Evolutionary conservation across 2,329 filamentous ascomycete genomes (phyloP).

Genomic region (Monilinia laxa): DNA sequence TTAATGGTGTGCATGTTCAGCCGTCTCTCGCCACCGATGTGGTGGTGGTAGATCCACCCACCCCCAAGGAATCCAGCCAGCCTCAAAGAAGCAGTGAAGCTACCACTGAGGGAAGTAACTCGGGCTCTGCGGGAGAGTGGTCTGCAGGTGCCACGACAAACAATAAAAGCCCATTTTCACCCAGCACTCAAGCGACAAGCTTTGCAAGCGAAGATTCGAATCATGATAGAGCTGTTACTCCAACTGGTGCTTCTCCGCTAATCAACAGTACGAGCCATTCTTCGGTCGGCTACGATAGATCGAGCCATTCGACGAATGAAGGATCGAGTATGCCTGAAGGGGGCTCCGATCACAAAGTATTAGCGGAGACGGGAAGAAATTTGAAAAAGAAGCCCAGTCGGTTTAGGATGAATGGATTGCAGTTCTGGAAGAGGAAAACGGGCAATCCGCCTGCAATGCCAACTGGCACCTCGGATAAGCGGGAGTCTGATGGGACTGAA

Average conservation of each 20-base stretch:
- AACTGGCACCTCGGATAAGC: slow-evolving; percentile 17
- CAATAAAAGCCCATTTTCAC: slow-evolving; percentile 62
- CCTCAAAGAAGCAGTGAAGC: slow-evolving; percentile 59
- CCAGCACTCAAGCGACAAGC: slow-evolving; percentile 65
- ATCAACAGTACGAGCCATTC: slow-evolving; percentile 37
- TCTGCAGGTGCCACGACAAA: slow-evolving; percentile 62
- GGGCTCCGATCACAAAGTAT: slow-evolving; percentile 38
- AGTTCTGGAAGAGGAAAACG: slow-evolving; percentile 41
- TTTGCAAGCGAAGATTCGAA: slow-evolving; percentile 53
- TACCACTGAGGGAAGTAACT: slow-evolving; percentile 59
- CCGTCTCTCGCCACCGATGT: slow-evolving; percentile 36
- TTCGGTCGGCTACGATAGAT: slow-evolving; percentile 20
- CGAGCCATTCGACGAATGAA: slow-evolving; percentile 23
- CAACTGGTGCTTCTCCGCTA: slow-evolving; percentile 29
- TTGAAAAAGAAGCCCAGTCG: slow-evolving; percentile 63
- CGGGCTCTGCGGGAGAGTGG: slow-evolving; percentile 58
- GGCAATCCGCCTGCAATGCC: slow-evolving; percentile 34
- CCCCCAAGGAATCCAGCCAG: slow-evolving; percentile 26
- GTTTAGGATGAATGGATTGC: slow-evolving; percentile 56
- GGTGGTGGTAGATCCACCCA: slow-evolving; percentile 32
- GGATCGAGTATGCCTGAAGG: slow-evolving; percentile 21
- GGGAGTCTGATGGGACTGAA: slow-evolving; percentile 16
- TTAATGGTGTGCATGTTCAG: slow-evolving; percentile 26
- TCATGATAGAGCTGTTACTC: slow-evolving; percentile 26
- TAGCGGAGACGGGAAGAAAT: slow-evolving; percentile 49